Evolutionary conservation across 139 green algal species (phyloP), one percentile per base, ranked within the genome.

Genomic region (Volvox reticuliferus): DNA sequence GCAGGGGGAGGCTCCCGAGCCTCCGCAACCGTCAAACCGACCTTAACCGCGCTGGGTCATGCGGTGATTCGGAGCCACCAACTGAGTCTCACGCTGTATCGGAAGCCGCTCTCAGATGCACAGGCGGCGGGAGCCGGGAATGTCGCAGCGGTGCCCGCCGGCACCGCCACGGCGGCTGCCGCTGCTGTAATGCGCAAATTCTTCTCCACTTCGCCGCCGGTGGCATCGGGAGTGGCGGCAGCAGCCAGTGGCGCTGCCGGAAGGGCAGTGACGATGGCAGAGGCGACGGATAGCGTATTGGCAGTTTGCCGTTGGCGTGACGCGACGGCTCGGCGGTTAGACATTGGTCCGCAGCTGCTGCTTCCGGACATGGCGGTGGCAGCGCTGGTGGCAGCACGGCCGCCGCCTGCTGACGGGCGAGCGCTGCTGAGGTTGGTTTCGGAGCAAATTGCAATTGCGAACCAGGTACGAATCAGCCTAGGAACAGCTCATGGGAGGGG

Each of bases 81-180:
- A 89, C 76, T 99, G n/a, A 97, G 95, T 89, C 89, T 98, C 77
- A 85, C 93, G 88, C 91, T 95, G 22, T 99, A 98, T 91, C 86
- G 69, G 1, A 95, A 94, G 75, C 82, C 87, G 5, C n/a, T 83
- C 22, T 79, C 85, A 0, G 71, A 88, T 86, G 73, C 89, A 92
- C 81, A 87, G n/a, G 65, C 79, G 30, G 76, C 50, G 12, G 86
- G 50, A 30, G 85, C 69, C 1, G 36, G 88, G 19, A 69, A 63
- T 3, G 61, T 30, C 50, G 14, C 80, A 6, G 12, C 55, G 0
- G 26, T 6, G 80, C 26, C 86, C 16, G 5, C 12, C 17, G 76
- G 76, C 76, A 61, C 87, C 1, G 87, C 76, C 22, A 67, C 73
- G 0, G 21, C 87, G 0, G 77, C 87, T 65, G 76, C 87, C 33